phyloP scores from a whole-genome alignment of 2,329 filamentous ascomycete species.

The Nemania abortiva region DNA sequence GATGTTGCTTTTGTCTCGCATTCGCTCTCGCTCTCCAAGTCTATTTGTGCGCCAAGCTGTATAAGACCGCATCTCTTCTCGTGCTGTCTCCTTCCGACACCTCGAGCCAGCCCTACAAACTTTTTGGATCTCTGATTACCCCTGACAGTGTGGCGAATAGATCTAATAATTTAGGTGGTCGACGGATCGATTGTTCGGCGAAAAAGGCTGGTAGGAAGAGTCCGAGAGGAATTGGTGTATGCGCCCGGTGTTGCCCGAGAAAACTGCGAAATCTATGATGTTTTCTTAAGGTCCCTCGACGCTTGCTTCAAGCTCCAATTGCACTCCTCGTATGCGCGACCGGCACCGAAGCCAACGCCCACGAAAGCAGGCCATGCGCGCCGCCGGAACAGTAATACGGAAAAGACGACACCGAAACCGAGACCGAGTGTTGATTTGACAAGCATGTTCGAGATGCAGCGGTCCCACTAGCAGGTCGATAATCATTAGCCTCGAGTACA shows the following conservation, averaged over 20 bases:
- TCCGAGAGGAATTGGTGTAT: conserved; percentile 16
- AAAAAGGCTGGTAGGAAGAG: conserved; percentile 5
- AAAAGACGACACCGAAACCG: conserved; percentile 98
- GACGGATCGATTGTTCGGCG: conserved; percentile 17
- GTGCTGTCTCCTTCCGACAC: conserved; percentile 14
- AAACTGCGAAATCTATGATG: conserved; percentile 48
- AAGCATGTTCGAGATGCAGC: conserved; percentile 95
- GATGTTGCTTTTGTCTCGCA: conserved; percentile 25
- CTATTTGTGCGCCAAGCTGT: conserved; percentile 27
- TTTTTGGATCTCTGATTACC: neutral
- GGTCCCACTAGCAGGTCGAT: conserved; percentile 81
- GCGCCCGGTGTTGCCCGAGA: conserved; percentile 10
- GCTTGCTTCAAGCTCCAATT: conserved; percentile 81
- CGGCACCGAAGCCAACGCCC: conserved; percentile 93
- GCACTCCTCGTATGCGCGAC: conserved; percentile 97
- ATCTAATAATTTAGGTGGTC: conserved; percentile 22
- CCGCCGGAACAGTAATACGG: conserved; percentile 97
- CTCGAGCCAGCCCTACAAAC: conserved; percentile 1
- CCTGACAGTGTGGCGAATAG: neutral
- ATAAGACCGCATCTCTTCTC: conserved; percentile 22
- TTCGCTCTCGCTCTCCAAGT: conserved; percentile 32
- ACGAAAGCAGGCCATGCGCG: conserved; percentile 97
- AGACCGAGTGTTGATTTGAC: conserved; percentile 97
- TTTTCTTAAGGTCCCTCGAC: conserved; percentile 68
- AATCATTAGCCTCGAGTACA: conserved; percentile 31